These are phyloP conservation scores for Boletus vinaceobasis DNA, from an alignment of 768 basidiomycete species.

Conservation along the genomic window DNA sequence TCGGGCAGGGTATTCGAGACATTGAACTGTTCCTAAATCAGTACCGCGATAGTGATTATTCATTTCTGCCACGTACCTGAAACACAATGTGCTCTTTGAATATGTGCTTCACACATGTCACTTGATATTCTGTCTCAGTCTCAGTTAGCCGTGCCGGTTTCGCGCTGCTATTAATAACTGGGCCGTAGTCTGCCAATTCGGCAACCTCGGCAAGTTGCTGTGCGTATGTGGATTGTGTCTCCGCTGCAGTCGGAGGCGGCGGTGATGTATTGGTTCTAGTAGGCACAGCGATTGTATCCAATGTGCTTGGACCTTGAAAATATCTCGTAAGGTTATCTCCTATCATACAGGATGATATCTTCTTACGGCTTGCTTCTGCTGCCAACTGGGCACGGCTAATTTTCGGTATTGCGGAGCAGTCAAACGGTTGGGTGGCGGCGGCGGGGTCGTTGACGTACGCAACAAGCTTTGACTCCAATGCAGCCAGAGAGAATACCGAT, in stretches of 20 bases:
- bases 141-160: slow-evolving; percentile 86
- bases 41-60: not conserved
- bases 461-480: slow-evolving; percentile 88
- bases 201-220: slow-evolving; percentile 84
- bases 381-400: slow-evolving; percentile 91
- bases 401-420: slow-evolving; percentile 83
- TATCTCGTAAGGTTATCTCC: slow-evolving; percentile 10
- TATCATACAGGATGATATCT: not conserved
- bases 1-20: slow-evolving; percentile 95
- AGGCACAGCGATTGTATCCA: slow-evolving; percentile 82
- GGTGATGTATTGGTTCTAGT: slow-evolving; percentile 57
- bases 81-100: slow-evolving; percentile 96
- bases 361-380: slow-evolving; percentile 81
- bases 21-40: slow-evolving; percentile 68
- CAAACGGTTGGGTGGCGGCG: slow-evolving; percentile 73
- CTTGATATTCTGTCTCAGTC: slow-evolving; percentile 97
- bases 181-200: slow-evolving; percentile 80
- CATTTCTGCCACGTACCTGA: slow-evolving; percentile 57
- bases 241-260: slow-evolving; percentile 77
- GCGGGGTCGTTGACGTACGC: slow-evolving; percentile 84
- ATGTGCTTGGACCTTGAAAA: slow-evolving; percentile 68
- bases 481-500: slow-evolving; percentile 88
- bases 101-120: slow-evolving; percentile 93
- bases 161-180: slow-evolving; percentile 80
- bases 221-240: slow-evolving; percentile 83